These are phyloP conservation scores for Picocystis sp. DNA, from an alignment of 163 green algal genomes.

Conservation along the genomic window DNA sequence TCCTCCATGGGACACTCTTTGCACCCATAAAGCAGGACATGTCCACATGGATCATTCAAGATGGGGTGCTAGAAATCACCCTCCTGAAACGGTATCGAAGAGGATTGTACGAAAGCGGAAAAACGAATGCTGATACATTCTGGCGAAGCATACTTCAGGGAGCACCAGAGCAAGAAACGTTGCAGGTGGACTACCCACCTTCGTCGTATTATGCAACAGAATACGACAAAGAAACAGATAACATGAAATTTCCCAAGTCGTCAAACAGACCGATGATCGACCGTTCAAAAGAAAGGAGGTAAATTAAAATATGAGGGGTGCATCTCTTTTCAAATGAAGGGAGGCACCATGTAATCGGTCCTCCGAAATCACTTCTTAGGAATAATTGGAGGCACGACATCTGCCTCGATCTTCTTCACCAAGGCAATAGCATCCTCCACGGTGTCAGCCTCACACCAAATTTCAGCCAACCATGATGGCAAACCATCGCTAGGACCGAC, in stretches of 20 bases:
- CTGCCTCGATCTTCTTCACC: constrained; percentile 42
- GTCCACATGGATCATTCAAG: constrained; percentile 37
- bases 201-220: constrained; percentile 16
- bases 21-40: constrained; percentile 35
- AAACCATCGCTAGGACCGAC: constrained; percentile 58
- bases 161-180: constrained; percentile 11
- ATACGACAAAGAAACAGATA: too few species aligned
- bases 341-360: too few species aligned
- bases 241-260: neutral
- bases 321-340: too few species aligned
- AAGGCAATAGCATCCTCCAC: constrained; percentile 59
- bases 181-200: constrained; percentile 14
- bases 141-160: constrained; percentile 24
- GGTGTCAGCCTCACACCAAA: constrained; percentile 17
- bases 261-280: neutral
- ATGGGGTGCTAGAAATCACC: constrained; percentile 33
- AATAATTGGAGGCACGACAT: neutral
- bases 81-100: constrained; percentile 39
- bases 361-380: neutral
- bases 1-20: constrained; percentile 28
- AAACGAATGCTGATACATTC: constrained; percentile 38
- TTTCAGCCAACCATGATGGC: constrained; percentile 39
- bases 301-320: too few species aligned
- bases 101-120: constrained; percentile 30
- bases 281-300: neutral